phyloP scores from a whole-genome alignment of 306 rosid genomes.

The Cicer judaicum region DNA sequence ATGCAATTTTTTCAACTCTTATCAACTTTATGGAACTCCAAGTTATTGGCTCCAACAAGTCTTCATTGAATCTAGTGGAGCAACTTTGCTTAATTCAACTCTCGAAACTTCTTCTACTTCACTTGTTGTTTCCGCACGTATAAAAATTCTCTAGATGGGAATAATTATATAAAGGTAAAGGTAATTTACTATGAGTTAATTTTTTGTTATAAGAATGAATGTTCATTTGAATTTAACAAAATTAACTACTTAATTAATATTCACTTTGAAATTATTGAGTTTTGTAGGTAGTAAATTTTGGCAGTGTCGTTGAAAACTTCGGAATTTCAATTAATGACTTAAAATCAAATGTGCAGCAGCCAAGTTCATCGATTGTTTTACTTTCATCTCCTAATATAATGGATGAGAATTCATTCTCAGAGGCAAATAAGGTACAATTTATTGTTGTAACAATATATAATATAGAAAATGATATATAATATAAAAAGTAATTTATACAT shows the following conservation, averaged over 20 bases:
- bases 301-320: conserved; percentile 47
- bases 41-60: conserved; percentile 75
- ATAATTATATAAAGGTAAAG: conserved; percentile 65
- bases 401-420: conserved; percentile 72
- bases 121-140: conserved; percentile 64
- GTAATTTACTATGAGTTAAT: conserved; percentile 30
- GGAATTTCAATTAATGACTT: conserved; percentile 52
- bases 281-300: conserved; percentile 69
- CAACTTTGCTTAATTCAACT: conserved; percentile 59
- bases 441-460: neutral
- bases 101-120: conserved; percentile 47
- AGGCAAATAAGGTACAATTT: conserved; percentile 62
- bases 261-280: neutral
- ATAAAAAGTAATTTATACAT: too few species aligned
- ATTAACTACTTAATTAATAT: neutral
- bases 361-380: conserved; percentile 54
- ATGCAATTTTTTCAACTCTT: conserved; percentile 72
- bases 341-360: conserved; percentile 25
- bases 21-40: conserved; percentile 70
- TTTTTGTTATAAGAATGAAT: neutral
- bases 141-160: conserved; percentile 38
- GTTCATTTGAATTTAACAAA: neutral
- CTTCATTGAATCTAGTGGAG: conserved; percentile 68
- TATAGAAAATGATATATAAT: too few species aligned
- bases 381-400: conserved; percentile 54